Conservation (phyloP, 805 yeast species). For the Cyberlindnera nakhonratchasimensis region DNA sequence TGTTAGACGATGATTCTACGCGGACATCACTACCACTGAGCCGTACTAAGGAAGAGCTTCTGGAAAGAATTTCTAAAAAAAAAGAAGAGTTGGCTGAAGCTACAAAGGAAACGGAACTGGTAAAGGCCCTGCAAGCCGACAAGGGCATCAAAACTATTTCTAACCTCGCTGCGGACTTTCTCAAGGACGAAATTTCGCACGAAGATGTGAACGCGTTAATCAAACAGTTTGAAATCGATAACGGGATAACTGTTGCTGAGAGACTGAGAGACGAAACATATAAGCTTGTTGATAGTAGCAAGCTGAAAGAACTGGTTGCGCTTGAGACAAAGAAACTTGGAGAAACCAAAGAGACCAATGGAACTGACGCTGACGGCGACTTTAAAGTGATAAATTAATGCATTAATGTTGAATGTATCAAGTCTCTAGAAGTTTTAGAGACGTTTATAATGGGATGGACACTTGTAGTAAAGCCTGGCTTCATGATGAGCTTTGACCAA, state of each 20-base stretch:
- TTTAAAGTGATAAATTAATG: conserved; percentile 1
- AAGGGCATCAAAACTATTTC: neutral
- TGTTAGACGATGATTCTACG: conserved; percentile 20
- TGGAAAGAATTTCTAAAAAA: conserved; percentile 8
- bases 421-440: too few relatives aligned
- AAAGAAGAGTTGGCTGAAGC: conserved; percentile 7
- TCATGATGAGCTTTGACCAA: too few relatives aligned
- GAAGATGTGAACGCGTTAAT: conserved; percentile 19
- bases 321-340: neutral
- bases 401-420: neutral
- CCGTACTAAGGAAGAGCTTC: conserved; percentile 12
- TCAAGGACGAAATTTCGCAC: conserved; percentile 11
- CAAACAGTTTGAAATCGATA: conserved; percentile 16
- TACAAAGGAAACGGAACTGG: conserved; percentile 4
- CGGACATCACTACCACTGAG: conserved; percentile 4
- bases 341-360: conserved; percentile 1
- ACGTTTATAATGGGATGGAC: too few relatives aligned
- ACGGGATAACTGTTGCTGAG: conserved; percentile 15
- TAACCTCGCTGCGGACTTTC: conserved; percentile 20
- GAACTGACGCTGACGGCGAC: conserved; percentile 11
- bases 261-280: conserved; percentile 7
- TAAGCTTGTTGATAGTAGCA: conserved; percentile 3
- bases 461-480: too few relatives aligned
- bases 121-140: neutral
- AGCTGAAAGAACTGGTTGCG: conserved; percentile 4